Conservation (phyloP, 176 grass and related monocot genomes). For the Alopecurus myosuroides region DNA sequence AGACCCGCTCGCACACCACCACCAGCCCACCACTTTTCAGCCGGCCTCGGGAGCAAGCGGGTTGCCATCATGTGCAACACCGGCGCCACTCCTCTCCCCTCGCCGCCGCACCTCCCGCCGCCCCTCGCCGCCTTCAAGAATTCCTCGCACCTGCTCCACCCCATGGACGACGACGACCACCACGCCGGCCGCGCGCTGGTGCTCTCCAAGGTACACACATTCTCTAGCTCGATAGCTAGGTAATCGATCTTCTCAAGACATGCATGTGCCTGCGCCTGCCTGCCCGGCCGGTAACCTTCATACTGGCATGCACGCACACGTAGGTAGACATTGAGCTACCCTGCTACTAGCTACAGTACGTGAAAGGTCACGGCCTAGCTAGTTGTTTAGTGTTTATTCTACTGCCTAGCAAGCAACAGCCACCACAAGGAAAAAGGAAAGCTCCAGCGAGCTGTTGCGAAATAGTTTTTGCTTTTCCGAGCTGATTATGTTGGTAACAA, state of each 20-base stretch:
- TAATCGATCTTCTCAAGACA: neutral
- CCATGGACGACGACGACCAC: neutral
- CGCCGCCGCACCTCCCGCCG: neutral
- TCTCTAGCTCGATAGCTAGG: neutral
- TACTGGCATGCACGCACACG: neutral
- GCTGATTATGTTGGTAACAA: neutral
- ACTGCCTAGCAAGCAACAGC: conserved; percentile 16
- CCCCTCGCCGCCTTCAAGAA: conserved; percentile 20
- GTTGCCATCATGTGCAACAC: conserved; percentile 45
- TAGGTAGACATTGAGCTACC: neutral
- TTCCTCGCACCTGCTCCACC: conserved; percentile 36
- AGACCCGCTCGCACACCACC: neutral
- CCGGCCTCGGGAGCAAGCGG: neutral
- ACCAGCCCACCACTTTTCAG: neutral
- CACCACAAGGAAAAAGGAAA: conserved; percentile 26
- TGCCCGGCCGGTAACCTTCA: neutral
- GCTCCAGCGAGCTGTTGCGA: conserved; percentile 4
- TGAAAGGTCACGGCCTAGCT: neutral
- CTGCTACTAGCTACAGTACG: conserved; percentile 1
- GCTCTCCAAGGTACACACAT: conserved; percentile 43
- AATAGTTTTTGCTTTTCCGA: conserved; percentile 8
- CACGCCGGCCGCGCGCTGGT: conserved; percentile 1
- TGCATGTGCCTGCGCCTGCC: neutral
- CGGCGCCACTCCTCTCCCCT: neutral
- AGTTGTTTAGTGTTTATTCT: conserved; percentile 1